These are phyloP conservation scores for Kwoniella heveanensis DNA, from an alignment of 768 basidiomycete species.

Conservation along the genomic window DNA sequence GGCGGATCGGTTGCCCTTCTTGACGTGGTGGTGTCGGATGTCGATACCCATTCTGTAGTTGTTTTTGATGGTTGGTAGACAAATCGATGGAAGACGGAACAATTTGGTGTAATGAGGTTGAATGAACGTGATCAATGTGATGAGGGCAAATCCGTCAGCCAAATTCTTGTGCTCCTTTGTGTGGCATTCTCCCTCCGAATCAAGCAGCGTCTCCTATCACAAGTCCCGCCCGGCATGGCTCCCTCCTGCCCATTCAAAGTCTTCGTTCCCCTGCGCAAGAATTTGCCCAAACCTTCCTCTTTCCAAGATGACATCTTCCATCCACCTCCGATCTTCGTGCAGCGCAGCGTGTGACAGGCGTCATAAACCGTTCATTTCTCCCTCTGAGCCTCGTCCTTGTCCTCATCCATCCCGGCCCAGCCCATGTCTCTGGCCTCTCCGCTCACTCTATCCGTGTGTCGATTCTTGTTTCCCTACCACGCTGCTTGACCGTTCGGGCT, in stretches of 20 bases:
- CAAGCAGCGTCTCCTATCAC: neutral
- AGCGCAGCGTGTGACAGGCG: too few species aligned
- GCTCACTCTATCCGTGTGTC: neutral
- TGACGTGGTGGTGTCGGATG: slow-evolving; percentile 95
- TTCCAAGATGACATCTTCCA: too few species aligned
- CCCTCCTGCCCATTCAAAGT: too few species aligned
- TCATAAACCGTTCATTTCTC: too few species aligned
- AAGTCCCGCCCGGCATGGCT: neutral
- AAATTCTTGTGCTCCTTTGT: neutral
- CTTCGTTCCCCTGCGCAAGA: neutral
- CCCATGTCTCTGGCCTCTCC: neutral
- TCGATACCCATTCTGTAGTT: slow-evolving; percentile 74
- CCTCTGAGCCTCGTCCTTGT: too few species aligned
- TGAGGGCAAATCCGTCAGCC: neutral
- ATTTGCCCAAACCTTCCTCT: neutral
- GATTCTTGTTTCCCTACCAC: neutral
- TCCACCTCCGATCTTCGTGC: too few species aligned
- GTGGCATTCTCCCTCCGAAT: neutral
- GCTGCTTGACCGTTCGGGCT: neutral
- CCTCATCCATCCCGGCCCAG: too few species aligned
- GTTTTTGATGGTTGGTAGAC: neutral
- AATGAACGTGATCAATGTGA: too few species aligned
- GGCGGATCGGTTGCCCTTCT: slow-evolving; percentile 89
- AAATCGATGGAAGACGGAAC: neutral
- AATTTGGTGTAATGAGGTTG: too few species aligned